Conservation (phyloP, 441 rosid genomes). For the Cnidoscolus chayamansa region DNA sequence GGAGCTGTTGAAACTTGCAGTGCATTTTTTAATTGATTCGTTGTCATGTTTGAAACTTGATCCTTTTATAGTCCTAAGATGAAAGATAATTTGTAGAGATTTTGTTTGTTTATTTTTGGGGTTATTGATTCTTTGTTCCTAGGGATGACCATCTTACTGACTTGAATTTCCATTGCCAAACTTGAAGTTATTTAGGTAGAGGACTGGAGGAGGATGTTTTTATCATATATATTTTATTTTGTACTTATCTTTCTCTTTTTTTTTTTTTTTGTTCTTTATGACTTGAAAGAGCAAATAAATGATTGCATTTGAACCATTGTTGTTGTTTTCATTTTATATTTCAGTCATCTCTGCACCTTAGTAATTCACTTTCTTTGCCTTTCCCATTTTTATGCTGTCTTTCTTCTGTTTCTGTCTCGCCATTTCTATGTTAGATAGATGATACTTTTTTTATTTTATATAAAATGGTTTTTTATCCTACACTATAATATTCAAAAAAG, state of each 20-base stretch:
- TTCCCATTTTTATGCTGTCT: no score
- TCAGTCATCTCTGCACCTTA: no score
- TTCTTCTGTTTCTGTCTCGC: no score
- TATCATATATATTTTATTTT: not conserved
- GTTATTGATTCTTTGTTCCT: conserved; percentile 23
- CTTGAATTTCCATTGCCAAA: conserved; percentile 16
- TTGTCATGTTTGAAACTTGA: conserved; percentile 41
- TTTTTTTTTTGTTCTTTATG: not conserved
- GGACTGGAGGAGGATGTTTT: not conserved
- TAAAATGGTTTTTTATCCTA: no score
- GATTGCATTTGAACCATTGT: conserved; percentile 4
- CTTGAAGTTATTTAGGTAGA: conserved; percentile 5
- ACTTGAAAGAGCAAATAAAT: conserved; percentile 8
- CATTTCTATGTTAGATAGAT: no score
- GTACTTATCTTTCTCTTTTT: not conserved
- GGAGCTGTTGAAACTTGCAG: conserved; percentile 51
- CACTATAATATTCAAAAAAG: no score
- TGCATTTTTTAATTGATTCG: conserved; percentile 59
- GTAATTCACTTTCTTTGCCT: no score
- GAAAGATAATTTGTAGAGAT: conserved; percentile 24
- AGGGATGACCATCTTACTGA: conserved; percentile 19
- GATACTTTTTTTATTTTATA: no score
- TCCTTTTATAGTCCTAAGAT: conserved; percentile 21
- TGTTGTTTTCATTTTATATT: not conserved
- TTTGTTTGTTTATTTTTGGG: conserved; percentile 1